A percentile compares a stretch with the other conserved stretches of the same genome.
Evolutionary conservation across 1,284 basidiomycete species (phyloP).

Genomic region (Sanghuangporus sanghuang): DNA sequence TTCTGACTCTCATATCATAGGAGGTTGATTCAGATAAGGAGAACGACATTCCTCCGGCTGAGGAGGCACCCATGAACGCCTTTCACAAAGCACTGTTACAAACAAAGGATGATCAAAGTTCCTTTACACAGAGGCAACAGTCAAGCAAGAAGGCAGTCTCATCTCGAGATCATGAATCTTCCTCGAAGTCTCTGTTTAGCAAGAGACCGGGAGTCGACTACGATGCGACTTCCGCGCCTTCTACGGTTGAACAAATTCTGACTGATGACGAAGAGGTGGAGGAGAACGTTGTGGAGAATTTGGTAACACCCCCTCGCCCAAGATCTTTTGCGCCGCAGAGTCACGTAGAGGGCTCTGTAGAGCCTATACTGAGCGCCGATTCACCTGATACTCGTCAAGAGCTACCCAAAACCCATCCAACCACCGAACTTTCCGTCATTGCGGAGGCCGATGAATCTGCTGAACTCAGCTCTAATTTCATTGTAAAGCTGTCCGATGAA

Average conservation of each 20-base stretch:
- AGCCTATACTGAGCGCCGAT: neutral
- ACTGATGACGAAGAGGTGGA: constrained; percentile 9
- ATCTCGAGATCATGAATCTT: neutral
- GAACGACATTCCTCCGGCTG: constrained; percentile 30
- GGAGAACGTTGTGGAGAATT: constrained; percentile 6
- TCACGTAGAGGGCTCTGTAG: neutral
- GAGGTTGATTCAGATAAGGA: constrained; percentile 34
- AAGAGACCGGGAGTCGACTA: neutral
- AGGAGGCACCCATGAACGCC: constrained; percentile 30
- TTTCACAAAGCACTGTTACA: constrained; percentile 48
- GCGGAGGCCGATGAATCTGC: constrained; percentile 61
- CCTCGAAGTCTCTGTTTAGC: neutral
- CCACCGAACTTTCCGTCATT: constrained; percentile 57
- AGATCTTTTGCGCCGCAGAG: neutral
- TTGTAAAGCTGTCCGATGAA: neutral
- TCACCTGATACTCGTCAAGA: neutral
- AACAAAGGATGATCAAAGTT: constrained; percentile 25
- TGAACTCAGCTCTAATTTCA: constrained; percentile 28
- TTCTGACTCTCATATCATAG: constrained; percentile 23
- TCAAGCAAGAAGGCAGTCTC: constrained; percentile 10
- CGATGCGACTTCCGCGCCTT: neutral
- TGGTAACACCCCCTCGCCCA: constrained; percentile 1
- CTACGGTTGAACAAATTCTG: neutral
- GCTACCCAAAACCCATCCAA: constrained; percentile 15
- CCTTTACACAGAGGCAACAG: neutral